Evolutionary conservation across 2,329 filamentous ascomycete species (phyloP), one percentile per base, ranked within the genome.

Genomic region (Ascochyta pisi): DNA sequence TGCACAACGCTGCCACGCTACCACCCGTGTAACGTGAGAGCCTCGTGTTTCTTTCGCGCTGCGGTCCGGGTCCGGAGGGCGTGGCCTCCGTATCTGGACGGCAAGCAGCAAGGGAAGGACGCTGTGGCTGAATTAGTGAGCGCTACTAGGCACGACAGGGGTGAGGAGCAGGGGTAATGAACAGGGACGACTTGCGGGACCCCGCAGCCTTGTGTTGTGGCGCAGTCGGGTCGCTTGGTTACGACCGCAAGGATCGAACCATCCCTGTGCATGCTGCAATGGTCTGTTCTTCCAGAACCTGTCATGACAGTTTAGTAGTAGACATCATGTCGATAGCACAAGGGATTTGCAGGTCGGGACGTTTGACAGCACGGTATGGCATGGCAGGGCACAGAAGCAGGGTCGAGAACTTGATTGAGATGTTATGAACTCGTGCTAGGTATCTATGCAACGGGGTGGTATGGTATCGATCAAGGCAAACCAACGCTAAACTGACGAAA

Each of bases 1-100:
- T 51, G 48, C 38, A 44, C 15, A 22, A 37, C 33, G 12, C 19
- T 35, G 22, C 35, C 48, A 48, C 54, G 43, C 47, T 48, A 57
- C 31, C 22, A 43, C 19, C 22, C 38, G 46, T 51, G 38, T 34
- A 23, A 43, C 37, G 6, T 15, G 31, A 29, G 23, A 43, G 31
- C 33, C 39, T 49, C 45, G 51, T 49, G 34, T 54, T 54, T 23
- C 37, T 26, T 39, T 45, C 37, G 35, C 16, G 50, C 15, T 26
- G 15, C 16, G 16, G 9, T 47, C 4, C 26, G 26, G n/a, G 22
- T 19, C 23, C 19, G 33, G 41, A 27, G 23, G 33, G 7, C 16
- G 39, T n/a, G 33, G 22, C 16, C 24, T 6, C 3, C 27, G 9
- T 9, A 10, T 26, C 26, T 54, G 39, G 27, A 50, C 27, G 45